These are phyloP conservation scores for Clarkia xantiana DNA, from an alignment of 345 rosid species.

Conservation along the genomic window DNA sequence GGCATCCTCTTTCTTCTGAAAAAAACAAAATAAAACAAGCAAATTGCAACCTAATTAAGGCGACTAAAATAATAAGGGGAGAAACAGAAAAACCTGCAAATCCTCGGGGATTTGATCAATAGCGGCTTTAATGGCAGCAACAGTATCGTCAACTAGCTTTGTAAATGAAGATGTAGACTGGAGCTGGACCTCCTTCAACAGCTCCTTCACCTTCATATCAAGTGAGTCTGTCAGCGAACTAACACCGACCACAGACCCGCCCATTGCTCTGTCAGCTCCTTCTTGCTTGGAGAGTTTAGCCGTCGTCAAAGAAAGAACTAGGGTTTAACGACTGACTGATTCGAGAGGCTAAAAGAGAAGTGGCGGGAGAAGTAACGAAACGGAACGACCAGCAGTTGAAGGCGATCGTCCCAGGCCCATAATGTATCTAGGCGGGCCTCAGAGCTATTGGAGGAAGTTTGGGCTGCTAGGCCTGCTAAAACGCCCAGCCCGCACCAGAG, in stretches of 20 bases:
- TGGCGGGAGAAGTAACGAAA: slow-evolving; percentile 4
- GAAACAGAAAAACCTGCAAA: slow-evolving; percentile 20
- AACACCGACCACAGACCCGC: slow-evolving; percentile 10
- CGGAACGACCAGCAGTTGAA: neutral
- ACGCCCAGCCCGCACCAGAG: no score
- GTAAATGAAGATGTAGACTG: slow-evolving; percentile 26
- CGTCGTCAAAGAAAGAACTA: neutral
- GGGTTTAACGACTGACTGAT: slow-evolving; percentile 3
- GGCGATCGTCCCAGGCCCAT: no score
- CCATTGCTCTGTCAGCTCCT: neutral
- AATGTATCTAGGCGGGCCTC: no score
- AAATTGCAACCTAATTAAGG: neutral
- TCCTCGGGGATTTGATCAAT: slow-evolving; percentile 32
- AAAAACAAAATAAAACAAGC: neutral
- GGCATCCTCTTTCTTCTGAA: no score
- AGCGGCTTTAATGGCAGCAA: slow-evolving; percentile 30
- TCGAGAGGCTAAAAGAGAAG: slow-evolving; percentile 2
- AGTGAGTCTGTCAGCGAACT: slow-evolving; percentile 15
- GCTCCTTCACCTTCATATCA: slow-evolving; percentile 30
- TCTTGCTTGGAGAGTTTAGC: neutral
- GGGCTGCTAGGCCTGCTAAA: no score
- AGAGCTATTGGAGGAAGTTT: no score
- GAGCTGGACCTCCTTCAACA: slow-evolving; percentile 45
- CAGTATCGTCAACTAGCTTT: slow-evolving; percentile 32
- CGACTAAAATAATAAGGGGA: neutral